Base-by-base conservation (phyloP, 805 yeast genomes). In the Schwanniomyces yamadae region DNA sequence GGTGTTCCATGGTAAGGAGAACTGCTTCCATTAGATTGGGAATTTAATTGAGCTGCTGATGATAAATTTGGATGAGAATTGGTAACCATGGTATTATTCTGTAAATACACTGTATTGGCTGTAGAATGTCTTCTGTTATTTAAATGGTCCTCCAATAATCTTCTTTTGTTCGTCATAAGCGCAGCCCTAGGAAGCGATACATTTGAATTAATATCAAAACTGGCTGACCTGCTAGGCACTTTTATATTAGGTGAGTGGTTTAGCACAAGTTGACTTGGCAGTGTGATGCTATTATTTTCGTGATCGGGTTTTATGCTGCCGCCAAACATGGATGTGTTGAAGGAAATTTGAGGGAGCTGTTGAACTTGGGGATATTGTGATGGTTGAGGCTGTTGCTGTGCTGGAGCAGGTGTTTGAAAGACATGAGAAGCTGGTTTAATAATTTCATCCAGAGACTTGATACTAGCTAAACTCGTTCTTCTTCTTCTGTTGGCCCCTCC, bases 401-500 rank as follows among this genome's bases (percentile, higher is more conserved):
- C 9, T 15, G 17, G 10, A 10, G 29, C 6, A 5, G 29, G 13
- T 16, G 20, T n/a, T 8, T 5, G 29, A 22, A 28, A 39, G 2
- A 28, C 20, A 25, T 30, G 30, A 3, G 14, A 4, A 12, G 22
- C 31, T 20, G 31, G 32, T 24, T 23, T 30, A 15, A 21, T 10
- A 4, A 16, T 36, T 14, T 23, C 37, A 6, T 18, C 10, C 21
- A 22, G 37, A 9, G 27, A 16, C 21, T 35, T 32, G n/a, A 28
- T 29, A 24, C 21, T 35, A 3, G 39, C 33, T 12, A 41, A 28
- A 27, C 52, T 50, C 6, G 68, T 67, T 45, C 88, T 66, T 50
- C 93, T 74, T 42, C 95, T 68, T 41, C 95, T 71, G 55, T 85
- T 87, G 10, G 95, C 91, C 6, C 95, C 95, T 4, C 96, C 95